phyloP scores from a whole-genome alignment of 1,284 basidiomycete species.

The Psilocybe mexicana region DNA sequence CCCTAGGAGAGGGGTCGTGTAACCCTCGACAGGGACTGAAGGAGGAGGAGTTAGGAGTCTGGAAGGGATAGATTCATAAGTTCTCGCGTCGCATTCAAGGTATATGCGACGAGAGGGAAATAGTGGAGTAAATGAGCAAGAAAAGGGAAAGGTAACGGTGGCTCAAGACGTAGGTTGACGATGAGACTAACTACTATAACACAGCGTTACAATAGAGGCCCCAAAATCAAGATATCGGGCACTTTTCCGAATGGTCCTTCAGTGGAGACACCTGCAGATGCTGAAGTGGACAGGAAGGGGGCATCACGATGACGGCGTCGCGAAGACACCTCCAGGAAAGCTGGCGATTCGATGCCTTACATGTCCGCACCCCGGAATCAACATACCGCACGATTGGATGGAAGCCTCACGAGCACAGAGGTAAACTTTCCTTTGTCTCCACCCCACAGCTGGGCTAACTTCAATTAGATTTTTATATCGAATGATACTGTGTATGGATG shows the following conservation, averaged over 20 bases:
- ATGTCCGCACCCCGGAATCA: slow-evolving; percentile 2
- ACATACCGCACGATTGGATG: slow-evolving; percentile 4
- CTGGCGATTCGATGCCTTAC: slow-evolving; percentile 5
- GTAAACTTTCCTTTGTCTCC: not conserved
- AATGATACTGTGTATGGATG: slow-evolving; percentile 9
- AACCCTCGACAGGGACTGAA: too few relatives aligned
- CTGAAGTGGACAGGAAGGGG: slow-evolving; percentile 8
- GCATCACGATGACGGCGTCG: not conserved
- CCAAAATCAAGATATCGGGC: slow-evolving; percentile 2
- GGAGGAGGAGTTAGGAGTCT: too few relatives aligned
- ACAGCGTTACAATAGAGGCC: too few relatives aligned
- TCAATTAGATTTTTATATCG: slow-evolving; percentile 10
- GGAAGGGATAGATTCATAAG: too few relatives aligned
- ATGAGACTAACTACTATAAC: too few relatives aligned
- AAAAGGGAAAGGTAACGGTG: too few relatives aligned
- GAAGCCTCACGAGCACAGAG: not conserved
- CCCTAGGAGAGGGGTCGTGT: too few relatives aligned
- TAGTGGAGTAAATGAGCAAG: too few relatives aligned
- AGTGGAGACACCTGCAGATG: slow-evolving; percentile 9
- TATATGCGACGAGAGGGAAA: too few relatives aligned
- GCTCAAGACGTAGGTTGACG: too few relatives aligned
- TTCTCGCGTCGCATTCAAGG: too few relatives aligned
- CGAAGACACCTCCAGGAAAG: not conserved
- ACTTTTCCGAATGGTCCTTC: slow-evolving; percentile 1
- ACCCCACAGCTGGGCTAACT: slow-evolving; percentile 9